phyloP scores from a whole-genome alignment of 2,329 filamentous ascomycete species.

The Alternaria hordeiaustralica region DNA sequence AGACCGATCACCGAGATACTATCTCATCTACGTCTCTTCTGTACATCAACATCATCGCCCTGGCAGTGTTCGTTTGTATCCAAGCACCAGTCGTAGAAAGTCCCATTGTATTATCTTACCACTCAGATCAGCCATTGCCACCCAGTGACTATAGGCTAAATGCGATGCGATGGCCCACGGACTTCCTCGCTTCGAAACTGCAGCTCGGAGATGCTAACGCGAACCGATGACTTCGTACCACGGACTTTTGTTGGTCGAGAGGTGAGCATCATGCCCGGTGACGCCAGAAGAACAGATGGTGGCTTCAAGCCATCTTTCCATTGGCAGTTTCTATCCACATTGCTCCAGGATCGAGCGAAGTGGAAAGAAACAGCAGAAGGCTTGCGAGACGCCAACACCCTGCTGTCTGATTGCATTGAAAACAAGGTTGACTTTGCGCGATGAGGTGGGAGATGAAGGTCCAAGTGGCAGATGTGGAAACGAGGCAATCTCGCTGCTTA shows the following conservation, averaged over 20 bases:
- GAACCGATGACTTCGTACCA: not conserved
- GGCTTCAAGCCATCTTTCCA: not conserved
- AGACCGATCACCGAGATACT: not conserved
- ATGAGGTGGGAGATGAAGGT: not conserved
- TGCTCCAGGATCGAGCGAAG: not conserved
- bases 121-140: not conserved
- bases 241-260: not conserved
- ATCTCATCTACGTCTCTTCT: not conserved
- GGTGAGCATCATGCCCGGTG: not conserved
- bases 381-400: not conserved
- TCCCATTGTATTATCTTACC: not conserved
- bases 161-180: not conserved
- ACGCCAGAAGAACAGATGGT: not conserved
- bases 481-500: not conserved
- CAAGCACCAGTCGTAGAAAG: not conserved
- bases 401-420: not conserved
- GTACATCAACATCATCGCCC: not conserved
- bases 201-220: not conserved
- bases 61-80: not conserved
- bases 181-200: not conserved
- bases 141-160: slow-evolving; percentile 1
- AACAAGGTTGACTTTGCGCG: not conserved
- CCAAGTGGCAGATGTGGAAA: not conserved
- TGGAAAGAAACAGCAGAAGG: not conserved
- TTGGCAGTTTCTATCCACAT: not conserved